phyloP scores from a whole-genome alignment of 331 rosid genomes.

The Cydonia oblonga region DNA sequence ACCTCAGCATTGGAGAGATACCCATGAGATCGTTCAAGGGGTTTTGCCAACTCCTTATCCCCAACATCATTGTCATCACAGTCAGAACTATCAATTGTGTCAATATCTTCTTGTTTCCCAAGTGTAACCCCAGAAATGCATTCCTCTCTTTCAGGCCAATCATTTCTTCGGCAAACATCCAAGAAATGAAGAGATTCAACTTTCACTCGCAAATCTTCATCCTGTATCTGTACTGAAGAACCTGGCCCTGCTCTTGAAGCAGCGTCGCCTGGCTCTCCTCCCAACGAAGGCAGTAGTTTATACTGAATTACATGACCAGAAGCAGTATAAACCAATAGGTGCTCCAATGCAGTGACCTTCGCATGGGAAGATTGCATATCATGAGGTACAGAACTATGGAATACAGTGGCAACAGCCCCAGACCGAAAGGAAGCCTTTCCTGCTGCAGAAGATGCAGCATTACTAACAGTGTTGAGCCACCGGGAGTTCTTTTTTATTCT shows the following conservation, averaged over 20 bases:
- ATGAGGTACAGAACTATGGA: conserved; percentile 48
- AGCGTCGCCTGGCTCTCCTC: conserved; percentile 48
- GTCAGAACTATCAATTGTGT: conserved; percentile 38
- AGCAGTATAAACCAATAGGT: conserved; percentile 66
- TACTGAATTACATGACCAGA: conserved; percentile 70
- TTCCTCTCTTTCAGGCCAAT: conserved; percentile 82
- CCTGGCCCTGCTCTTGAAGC: conserved; percentile 31
- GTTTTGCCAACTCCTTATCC: conserved; percentile 27
- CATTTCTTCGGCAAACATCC: conserved; percentile 76
- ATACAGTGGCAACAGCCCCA: conserved; percentile 76
- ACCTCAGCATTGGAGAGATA: conserved; percentile 75
- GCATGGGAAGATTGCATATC: conserved; percentile 26
- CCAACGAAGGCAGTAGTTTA: conserved; percentile 54
- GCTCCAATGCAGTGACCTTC: conserved; percentile 51
- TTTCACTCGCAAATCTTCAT: conserved; percentile 70
- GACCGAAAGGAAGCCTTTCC: conserved; percentile 64
- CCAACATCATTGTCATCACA: conserved; percentile 31
- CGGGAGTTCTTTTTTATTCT: conserved; percentile 65
- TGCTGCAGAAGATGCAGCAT: conserved; percentile 69
- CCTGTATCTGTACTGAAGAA: conserved; percentile 49
- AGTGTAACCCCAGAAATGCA: conserved; percentile 31
- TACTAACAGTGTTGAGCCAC: conserved; percentile 76
- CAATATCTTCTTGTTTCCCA: conserved; percentile 30
- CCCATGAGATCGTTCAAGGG: conserved; percentile 42
- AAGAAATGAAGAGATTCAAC: conserved; percentile 89